Evolutionary conservation across 352 stramenopile species (phyloP).

Genomic region (Globisporangium cederbergense): DNA sequence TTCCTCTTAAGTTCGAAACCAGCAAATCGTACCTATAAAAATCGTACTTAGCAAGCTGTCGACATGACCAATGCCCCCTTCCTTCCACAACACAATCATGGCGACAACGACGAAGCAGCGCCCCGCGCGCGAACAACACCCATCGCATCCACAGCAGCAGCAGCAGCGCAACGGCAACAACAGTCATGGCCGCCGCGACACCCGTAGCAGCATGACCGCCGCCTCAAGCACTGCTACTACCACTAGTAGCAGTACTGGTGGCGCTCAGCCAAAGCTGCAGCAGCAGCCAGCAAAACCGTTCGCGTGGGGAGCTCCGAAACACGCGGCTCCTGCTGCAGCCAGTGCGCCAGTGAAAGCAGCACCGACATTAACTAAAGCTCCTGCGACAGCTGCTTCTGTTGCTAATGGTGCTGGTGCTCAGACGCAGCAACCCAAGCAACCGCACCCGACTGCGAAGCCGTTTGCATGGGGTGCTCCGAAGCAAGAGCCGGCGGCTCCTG

Average conservation of each 20-base stretch:
- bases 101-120: conserved; percentile 6
- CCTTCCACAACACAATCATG: neutral
- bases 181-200: neutral
- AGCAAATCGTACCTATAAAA: neutral
- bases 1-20: neutral
- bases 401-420: neutral
- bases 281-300: conserved; percentile 14
- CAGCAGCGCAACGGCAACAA: conserved; percentile 2
- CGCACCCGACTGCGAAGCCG: conserved; percentile 10
- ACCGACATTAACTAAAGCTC: neutral
- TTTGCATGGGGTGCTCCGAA: conserved; percentile 13
- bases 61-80: neutral
- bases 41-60: neutral
- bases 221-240: too few relatives aligned
- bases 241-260: neutral
- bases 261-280: conserved; percentile 1
- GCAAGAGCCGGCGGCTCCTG: neutral
- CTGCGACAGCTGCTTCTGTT: neutral
- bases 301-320: conserved; percentile 9
- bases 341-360: neutral
- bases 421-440: neutral
- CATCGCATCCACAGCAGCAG: conserved; percentile 1
- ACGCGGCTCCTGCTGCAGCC: neutral
- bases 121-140: conserved; percentile 6
- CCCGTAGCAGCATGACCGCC: neutral